These are phyloP conservation scores for Komagataella pseudopastoris DNA, from an alignment of 805 yeast species.

Conservation along the genomic window DNA sequence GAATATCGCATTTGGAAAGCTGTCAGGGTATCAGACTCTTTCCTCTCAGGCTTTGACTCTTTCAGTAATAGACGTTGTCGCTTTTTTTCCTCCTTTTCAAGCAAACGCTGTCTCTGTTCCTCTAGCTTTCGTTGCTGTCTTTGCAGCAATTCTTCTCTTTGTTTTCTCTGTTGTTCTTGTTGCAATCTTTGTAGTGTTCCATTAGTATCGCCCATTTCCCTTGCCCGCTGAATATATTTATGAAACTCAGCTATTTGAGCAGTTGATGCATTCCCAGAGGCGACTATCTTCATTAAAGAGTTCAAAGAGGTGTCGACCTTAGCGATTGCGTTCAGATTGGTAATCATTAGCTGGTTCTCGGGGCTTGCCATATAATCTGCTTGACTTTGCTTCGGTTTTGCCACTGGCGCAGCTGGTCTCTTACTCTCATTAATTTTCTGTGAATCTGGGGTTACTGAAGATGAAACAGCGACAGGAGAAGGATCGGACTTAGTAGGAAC, in stretches of 20 bases:
- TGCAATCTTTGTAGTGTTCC: slow-evolving; percentile 12
- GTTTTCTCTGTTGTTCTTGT: slow-evolving; percentile 1
- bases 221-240: slow-evolving; percentile 65
- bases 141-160: slow-evolving; percentile 2
- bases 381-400: slow-evolving; percentile 8
- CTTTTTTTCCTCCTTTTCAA: slow-evolving; percentile 3
- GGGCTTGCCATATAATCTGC: slow-evolving; percentile 25
- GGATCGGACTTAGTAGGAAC: neutral
- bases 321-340: slow-evolving; percentile 75
- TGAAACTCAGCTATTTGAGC: slow-evolving; percentile 71
- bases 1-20: slow-evolving; percentile 67
- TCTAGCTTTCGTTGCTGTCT: neutral
- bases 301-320: slow-evolving; percentile 54
- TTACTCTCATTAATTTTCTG: slow-evolving; percentile 1
- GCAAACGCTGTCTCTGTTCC: slow-evolving; percentile 2
- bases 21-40: slow-evolving; percentile 47
- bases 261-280: slow-evolving; percentile 63
- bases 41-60: slow-evolving; percentile 1
- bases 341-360: slow-evolving; percentile 71
- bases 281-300: slow-evolving; percentile 71
- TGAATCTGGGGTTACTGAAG: slow-evolving; percentile 1
- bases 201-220: slow-evolving; percentile 45
- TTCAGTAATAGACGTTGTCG: slow-evolving; percentile 7
- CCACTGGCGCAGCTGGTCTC: slow-evolving; percentile 2
- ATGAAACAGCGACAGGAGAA: neutral